These are phyloP conservation scores for Durotheca rogersii DNA, from an alignment of 495 filamentous ascomycete species.

Conservation along the genomic window DNA sequence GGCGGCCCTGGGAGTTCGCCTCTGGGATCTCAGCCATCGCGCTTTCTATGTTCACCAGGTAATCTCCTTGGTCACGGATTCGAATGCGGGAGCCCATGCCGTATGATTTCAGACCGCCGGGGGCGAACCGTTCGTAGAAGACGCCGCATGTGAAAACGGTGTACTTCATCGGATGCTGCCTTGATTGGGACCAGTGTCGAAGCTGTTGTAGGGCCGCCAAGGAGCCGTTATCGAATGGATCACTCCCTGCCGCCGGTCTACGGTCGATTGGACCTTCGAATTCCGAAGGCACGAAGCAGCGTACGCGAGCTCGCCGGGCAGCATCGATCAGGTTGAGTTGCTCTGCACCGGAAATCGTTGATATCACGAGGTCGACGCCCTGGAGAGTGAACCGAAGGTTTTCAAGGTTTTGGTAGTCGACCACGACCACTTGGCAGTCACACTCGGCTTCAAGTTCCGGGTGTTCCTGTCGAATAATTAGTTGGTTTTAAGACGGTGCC, in stretches of 20 bases:
- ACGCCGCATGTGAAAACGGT: slow-evolving; percentile 71
- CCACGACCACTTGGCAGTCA: slow-evolving; percentile 60
- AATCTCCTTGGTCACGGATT: slow-evolving; percentile 58
- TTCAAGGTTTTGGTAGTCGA: slow-evolving; percentile 60
- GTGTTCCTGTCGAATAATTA: slow-evolving; percentile 36
- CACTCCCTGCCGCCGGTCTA: slow-evolving; percentile 49
- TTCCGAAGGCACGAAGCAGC: slow-evolving; percentile 71
- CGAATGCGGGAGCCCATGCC: slow-evolving; percentile 53
- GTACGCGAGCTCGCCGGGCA: slow-evolving; percentile 62
- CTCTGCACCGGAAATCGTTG: slow-evolving; percentile 63
- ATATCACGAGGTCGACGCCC: slow-evolving; percentile 74
- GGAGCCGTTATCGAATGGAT: slow-evolving; percentile 54
- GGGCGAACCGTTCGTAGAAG: slow-evolving; percentile 74
- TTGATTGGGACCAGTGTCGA: slow-evolving; percentile 48
- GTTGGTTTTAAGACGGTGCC: slow-evolving; percentile 24
- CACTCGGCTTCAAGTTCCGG: slow-evolving; percentile 45
- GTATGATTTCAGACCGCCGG: slow-evolving; percentile 58
- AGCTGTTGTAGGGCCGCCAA: slow-evolving; percentile 56
- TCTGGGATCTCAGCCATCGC: slow-evolving; percentile 60
- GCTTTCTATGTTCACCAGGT: slow-evolving; percentile 60
- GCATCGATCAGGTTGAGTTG: slow-evolving; percentile 75
- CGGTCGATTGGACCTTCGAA: slow-evolving; percentile 62
- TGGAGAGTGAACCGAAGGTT: slow-evolving; percentile 62
- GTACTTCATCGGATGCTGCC: slow-evolving; percentile 54
- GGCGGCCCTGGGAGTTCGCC: slow-evolving; percentile 46